These are phyloP conservation scores for Exophiala dermatitidis DNA, from an alignment of 2,329 filamentous ascomycete genomes.

Conservation along the genomic window DNA sequence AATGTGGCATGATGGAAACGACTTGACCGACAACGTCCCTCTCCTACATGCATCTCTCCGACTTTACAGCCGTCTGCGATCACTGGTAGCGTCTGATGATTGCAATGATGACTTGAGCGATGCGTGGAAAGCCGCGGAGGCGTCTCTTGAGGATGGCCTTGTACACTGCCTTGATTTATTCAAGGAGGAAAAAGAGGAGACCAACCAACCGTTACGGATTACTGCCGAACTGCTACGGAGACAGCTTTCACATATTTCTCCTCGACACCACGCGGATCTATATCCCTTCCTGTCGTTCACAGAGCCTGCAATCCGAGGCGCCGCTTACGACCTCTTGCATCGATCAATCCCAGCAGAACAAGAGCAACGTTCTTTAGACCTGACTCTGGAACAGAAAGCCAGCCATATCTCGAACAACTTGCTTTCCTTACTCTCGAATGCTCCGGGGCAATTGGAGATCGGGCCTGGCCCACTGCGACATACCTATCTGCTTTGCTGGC, in stretches of 20 bases:
- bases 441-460: constrained; percentile 57
- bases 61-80: constrained; percentile 57
- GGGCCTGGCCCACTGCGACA: constrained; percentile 62
- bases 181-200: constrained; percentile 42
- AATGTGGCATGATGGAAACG: constrained; percentile 49
- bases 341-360: constrained; percentile 69
- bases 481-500: constrained; percentile 82
- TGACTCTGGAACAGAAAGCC: constrained; percentile 46
- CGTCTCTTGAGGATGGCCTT: constrained; percentile 51
- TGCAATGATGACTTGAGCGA: constrained; percentile 78
- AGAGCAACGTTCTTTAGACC: constrained; percentile 73
- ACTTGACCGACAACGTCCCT: constrained; percentile 49
- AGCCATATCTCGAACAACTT: constrained; percentile 76
- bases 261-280: constrained; percentile 55
- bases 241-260: constrained; percentile 46
- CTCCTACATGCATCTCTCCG: constrained; percentile 66
- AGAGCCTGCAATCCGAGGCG: constrained; percentile 67
- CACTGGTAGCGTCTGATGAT: constrained; percentile 43
- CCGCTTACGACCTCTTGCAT: constrained; percentile 74
- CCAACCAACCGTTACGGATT: constrained; percentile 56
- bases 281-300: constrained; percentile 70
- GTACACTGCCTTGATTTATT: constrained; percentile 50
- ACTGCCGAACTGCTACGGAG: constrained; percentile 68
- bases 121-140: constrained; percentile 56
- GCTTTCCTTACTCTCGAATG: constrained; percentile 71